Evolutionary conservation across 495 filamentous ascomycete species (phyloP), one percentile per base, ranked within the genome.

Genomic region (Aspergillus bridgeri): DNA sequence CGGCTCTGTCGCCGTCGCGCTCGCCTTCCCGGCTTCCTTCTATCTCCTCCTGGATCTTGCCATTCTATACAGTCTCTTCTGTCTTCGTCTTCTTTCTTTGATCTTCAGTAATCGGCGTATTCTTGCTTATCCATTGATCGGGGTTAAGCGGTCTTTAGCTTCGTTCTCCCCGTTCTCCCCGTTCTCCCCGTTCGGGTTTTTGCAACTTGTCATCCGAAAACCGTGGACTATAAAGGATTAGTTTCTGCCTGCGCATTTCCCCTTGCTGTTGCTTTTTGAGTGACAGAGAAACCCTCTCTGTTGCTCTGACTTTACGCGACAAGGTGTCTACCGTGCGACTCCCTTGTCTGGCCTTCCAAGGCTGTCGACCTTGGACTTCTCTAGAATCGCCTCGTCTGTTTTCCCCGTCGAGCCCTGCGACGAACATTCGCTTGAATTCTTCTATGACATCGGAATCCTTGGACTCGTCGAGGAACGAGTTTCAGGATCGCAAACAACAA

Each of bases 391-490:
- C 63, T 57, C 60, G 57, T 29, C 48, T 44, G 42, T 22, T 58
- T 43, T 23, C 61, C 13, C 61, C 69, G 44, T 61, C 67, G 52
- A 66, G 60, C 15, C 42, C 47, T 51, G 47, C 57, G 25, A 51
- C 45, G 4, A 42, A 56, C 42, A 53, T 45, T 15, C 65, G 69
- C 51, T 59, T 65, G 24, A 65, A 64, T 23, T 70, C 70, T 44
- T 64, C 72, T 22, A 79, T 79, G 76, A 63, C 75, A 21, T 76
- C 76, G 5, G 72, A 77, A 67, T 72, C 74, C 13, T 21, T 75
- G 24, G 64, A 70, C 47, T 60, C 72, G 47, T 64, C 71, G 11
- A 58, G 67, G 33, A 62, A 62, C 58, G 68, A 71, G 53, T 52
- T 66, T 13, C 68, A 51, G 15, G 59, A 64, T 13, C 69, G 74